Percentiles rank a stretch among this genome's conserved stretches.
Conservation (phyloP, 441 rosid species). For the Cnidoscolus chayamansa region DNA sequence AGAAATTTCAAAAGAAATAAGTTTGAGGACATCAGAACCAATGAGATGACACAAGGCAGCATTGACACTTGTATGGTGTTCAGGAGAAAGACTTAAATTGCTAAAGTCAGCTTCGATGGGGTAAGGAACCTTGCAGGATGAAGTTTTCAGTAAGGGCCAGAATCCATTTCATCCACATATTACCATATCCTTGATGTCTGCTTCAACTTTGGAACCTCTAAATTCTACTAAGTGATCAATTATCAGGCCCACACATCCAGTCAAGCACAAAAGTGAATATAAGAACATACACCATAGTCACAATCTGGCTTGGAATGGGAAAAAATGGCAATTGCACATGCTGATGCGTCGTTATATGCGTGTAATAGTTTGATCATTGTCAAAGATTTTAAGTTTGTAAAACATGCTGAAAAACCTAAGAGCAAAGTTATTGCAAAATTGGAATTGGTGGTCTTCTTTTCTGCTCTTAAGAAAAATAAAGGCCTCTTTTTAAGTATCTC, state of each 20-base stretch:
- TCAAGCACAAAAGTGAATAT: neutral
- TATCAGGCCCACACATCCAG: neutral
- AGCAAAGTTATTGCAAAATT: neutral
- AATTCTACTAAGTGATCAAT: constrained; percentile 3
- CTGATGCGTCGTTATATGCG: neutral
- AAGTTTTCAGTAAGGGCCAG: neutral
- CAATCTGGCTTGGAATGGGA: neutral
- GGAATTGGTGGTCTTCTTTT: neutral
- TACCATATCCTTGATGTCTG: neutral
- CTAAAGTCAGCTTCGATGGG: neutral
- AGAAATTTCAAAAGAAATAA: constrained; percentile 20
- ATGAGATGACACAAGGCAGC: constrained; percentile 5
- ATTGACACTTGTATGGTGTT: neutral
- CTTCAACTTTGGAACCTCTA: neutral
- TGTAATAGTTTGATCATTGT: neutral
- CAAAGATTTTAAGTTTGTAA: neutral
- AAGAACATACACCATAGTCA: neutral
- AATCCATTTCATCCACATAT: neutral
- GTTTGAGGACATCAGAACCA: constrained; percentile 7
- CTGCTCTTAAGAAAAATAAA: neutral
- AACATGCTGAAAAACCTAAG: neutral
- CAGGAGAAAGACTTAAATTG: neutral
- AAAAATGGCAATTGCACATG: neutral
- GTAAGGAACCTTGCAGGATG: neutral
- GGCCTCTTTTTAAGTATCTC: neutral